Base-by-base conservation (phyloP, 2,329 filamentous ascomycete genomes). In the Epichloe gansuensis region DNA sequence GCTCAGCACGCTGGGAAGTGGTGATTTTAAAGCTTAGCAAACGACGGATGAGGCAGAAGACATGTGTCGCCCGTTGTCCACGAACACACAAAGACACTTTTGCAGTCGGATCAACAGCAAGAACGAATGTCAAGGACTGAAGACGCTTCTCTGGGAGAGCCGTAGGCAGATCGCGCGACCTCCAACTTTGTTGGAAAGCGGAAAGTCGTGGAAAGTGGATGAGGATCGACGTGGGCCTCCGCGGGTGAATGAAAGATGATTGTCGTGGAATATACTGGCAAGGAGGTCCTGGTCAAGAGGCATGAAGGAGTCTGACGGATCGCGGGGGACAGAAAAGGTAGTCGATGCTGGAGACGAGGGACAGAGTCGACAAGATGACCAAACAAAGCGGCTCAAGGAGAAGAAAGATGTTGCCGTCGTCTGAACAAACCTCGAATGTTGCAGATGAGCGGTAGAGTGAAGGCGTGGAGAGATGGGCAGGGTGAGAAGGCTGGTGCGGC, bases 401-500 rank as follows among this genome's bases (percentile, higher is more conserved):
- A 45, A 53, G 50, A 46, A 39, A 28, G 35, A 48, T n/a, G 6
- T n/a, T 37, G 47, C 39, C 34, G 45, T 49, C 23, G 48, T 25
- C 37, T 37, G 35, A 35, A 51, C 49, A 46, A 48, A 43, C 45
- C 48, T 38, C 44, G 23, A 35, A 43, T 17, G 34, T 46, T 52
- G 53, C 46, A 41, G 47, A 42, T 51, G 45, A 25, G 48, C 48
- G 46, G 46, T 46, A 25, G 53, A 42, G 51, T 47, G 51, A 47
- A 49, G 54, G 48, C 41, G 46, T 51, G 44, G 31, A 48, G 48
- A 45, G 43, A 17, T 39, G 31, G 44, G 47, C 51, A 50, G 51
- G 51, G 44, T 48, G 54, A 49, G 54, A 43, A 53, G 51, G 47
- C 48, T 50, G 47, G 52, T 51, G 52, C 17, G 25, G 52, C 42